phyloP scores from a whole-genome alignment of 2,329 filamentous ascomycete species.

The Xylariales sp. region DNA sequence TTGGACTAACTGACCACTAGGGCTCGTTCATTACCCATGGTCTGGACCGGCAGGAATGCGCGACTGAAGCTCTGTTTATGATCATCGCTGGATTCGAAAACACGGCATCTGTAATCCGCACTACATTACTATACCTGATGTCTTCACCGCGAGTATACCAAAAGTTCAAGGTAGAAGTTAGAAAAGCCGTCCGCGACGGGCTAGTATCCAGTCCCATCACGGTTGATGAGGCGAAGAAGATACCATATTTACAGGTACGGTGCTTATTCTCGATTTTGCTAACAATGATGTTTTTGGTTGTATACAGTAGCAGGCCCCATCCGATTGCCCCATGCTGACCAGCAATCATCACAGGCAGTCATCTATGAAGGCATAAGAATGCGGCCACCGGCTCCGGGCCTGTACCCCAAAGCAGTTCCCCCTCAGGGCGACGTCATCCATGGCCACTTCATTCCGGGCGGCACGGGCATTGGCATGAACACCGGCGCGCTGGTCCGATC shows the following conservation, averaged over 20 bases:
- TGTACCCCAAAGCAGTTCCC: conserved; percentile 22
- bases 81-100: conserved; percentile 38
- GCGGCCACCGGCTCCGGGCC: conserved; percentile 27
- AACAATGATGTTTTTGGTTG: neutral
- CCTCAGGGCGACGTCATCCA: conserved; percentile 24
- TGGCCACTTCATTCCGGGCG: conserved; percentile 30
- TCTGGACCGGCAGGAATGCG: conserved; percentile 20
- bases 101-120: conserved; percentile 42
- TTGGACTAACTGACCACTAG: conserved; percentile 9
- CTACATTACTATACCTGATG: conserved; percentile 41
- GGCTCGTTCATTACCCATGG: conserved; percentile 26
- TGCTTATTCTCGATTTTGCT: neutral
- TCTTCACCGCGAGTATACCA: conserved; percentile 37
- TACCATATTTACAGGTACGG: conserved; percentile 5
- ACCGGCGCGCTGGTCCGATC: conserved; percentile 26
- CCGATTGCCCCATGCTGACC: neutral
- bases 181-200: conserved; percentile 26
- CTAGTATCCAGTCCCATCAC: neutral
- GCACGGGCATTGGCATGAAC: conserved; percentile 29
- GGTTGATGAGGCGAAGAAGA: neutral
- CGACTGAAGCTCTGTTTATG: conserved; percentile 21
- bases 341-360: conserved; percentile 22
- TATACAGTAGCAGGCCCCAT: neutral
- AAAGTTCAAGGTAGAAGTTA: conserved; percentile 39
- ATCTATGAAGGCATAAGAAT: conserved; percentile 35